Base-by-base conservation (phyloP, 1,139 yeast species). In the Sugiyamaella neomexicana region DNA sequence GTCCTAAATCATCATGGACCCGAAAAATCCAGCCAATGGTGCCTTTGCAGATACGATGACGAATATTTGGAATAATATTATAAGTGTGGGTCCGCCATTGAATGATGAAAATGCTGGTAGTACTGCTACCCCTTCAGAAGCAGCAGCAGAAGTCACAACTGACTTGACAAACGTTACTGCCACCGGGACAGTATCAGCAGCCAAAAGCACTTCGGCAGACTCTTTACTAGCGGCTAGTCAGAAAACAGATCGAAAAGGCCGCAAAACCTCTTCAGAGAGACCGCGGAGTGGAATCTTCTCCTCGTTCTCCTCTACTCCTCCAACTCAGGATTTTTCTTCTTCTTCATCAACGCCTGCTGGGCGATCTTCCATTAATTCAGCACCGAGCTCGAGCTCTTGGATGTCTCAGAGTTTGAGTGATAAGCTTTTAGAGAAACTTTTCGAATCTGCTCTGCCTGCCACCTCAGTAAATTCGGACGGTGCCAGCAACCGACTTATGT, bases 401-500 rank as follows among this genome's bases (percentile, higher is more conserved):
- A 23, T 49, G 20, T 34, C 37, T 13, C 52, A 29, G 34, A 42
- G 15, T 42, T 6, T 41, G 16, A 16, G 41, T 34, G 52, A 49
- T 12, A 42, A 41, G 15, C 12, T 49, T 8, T 16, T 49, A 9
- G 52, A 49, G 10, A 41, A 23, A n/a, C 3, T 49, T 7, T 5
- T 49, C 13, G 52, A 49, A 15, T 34, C 37, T 17, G 52, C 52
- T 7, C 15, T 42, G 23, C 46, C 46, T 5, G 9, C 45, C 41
- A 15, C 39, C 2, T 12, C 46, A 8, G 36, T 34, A 4, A 42
- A 48, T 13, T 34, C 29, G 5, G 16, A 48, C 13, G 46, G 27
- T 12, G 43, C 16, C 17, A 31, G 52, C 15, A 48, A 37, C 17
- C 69, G 95, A 56, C 72, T 81, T 23, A 79, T 75, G 52, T 78